Percentiles rank a stretch among this genome's conserved stretches.
These are phyloP conservation scores for Calonectria henricotiae DNA, from an alignment of 2,329 filamentous ascomycete genomes.

Conservation along the genomic window DNA sequence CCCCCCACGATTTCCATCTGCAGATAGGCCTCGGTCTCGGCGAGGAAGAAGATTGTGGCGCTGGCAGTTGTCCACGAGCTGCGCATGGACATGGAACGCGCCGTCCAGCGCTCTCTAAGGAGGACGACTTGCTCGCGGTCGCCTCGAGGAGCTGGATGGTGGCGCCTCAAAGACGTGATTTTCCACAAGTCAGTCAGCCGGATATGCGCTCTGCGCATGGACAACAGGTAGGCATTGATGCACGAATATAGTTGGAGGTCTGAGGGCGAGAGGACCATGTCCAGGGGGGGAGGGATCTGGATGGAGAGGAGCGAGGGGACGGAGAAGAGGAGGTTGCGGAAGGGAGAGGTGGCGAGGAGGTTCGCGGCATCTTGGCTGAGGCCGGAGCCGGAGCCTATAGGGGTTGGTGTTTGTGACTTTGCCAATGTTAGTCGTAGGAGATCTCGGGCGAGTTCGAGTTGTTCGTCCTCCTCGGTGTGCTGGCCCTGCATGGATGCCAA, in stretches of 20 bases:
- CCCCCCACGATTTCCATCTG: slow-evolving; percentile 90
- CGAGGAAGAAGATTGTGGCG: slow-evolving; percentile 89
- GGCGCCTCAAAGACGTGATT: slow-evolving; percentile 82
- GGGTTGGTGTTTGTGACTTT: slow-evolving; percentile 63
- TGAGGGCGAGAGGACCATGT: slow-evolving; percentile 85
- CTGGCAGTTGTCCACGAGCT: slow-evolving; percentile 92
- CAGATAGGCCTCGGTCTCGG: slow-evolving; percentile 89
- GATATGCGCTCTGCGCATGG: slow-evolving; percentile 88
- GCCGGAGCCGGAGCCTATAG: slow-evolving; percentile 59
- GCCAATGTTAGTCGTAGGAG: slow-evolving; percentile 79
- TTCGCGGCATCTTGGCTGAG: slow-evolving; percentile 54
- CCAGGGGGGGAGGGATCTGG: slow-evolving; percentile 83
- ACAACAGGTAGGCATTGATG: slow-evolving; percentile 91
- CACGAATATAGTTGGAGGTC: slow-evolving; percentile 86
- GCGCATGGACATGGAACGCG: slow-evolving; percentile 79
- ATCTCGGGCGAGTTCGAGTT: slow-evolving; percentile 86
- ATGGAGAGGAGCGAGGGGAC: slow-evolving; percentile 79
- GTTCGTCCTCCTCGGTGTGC: slow-evolving; percentile 84
- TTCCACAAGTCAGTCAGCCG: slow-evolving; percentile 91
- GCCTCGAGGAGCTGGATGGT: slow-evolving; percentile 79
- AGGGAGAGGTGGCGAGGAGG: slow-evolving; percentile 70
- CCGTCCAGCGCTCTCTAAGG: slow-evolving; percentile 76
- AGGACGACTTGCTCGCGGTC: slow-evolving; percentile 74
- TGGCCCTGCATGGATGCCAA: slow-evolving; percentile 82
- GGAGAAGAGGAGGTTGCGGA: slow-evolving; percentile 87